A percentile compares a stretch with the other conserved stretches of the same genome.
Evolutionary conservation across 176 grass and related monocot species (phyloP).

Genomic region (Ananas comosus): DNA sequence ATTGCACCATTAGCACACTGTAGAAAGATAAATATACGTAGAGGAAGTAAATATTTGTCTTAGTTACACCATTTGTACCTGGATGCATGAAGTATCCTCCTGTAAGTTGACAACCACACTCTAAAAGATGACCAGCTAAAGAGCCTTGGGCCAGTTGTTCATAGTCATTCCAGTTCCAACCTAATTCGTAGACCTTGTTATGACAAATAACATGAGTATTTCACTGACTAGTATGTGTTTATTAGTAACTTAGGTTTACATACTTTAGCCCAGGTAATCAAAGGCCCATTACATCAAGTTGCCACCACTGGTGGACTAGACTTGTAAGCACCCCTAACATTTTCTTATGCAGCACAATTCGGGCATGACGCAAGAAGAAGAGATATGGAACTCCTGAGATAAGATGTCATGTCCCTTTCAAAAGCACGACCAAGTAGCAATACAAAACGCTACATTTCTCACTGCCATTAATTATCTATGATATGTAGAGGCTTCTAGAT

Average conservation of each 20-base stretch:
- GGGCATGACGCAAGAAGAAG: too few species aligned
- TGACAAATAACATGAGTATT: slow-evolving; percentile 2
- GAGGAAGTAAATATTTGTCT: not conserved
- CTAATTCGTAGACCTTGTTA: slow-evolving; percentile 82
- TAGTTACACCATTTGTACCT: slow-evolving; percentile 30
- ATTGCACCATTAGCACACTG: slow-evolving; percentile 1
- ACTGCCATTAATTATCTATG: too few species aligned
- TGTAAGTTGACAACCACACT: slow-evolving; percentile 96
- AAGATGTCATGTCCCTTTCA: too few species aligned
- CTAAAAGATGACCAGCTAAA: slow-evolving; percentile 85
- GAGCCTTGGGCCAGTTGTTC: slow-evolving; percentile 63
- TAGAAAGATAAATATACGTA: slow-evolving; percentile 1
- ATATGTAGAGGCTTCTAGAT: too few species aligned
- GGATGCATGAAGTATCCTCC: slow-evolving; percentile 99
- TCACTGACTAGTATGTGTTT: not conserved
- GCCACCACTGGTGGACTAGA: too few species aligned
- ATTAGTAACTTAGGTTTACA: not conserved
- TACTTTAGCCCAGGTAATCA: too few species aligned
- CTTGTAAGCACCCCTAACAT: too few species aligned
- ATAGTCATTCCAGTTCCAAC: slow-evolving; percentile 77
- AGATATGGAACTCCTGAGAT: too few species aligned
- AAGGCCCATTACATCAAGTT: too few species aligned
- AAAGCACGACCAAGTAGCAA: too few species aligned
- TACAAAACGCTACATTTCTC: too few species aligned
- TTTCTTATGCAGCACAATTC: too few species aligned